Evolutionary conservation across 164 flowering plant species (phyloP), one percentile per base, ranked within the genome.

Genomic region (Aristolochia contorta): DNA sequence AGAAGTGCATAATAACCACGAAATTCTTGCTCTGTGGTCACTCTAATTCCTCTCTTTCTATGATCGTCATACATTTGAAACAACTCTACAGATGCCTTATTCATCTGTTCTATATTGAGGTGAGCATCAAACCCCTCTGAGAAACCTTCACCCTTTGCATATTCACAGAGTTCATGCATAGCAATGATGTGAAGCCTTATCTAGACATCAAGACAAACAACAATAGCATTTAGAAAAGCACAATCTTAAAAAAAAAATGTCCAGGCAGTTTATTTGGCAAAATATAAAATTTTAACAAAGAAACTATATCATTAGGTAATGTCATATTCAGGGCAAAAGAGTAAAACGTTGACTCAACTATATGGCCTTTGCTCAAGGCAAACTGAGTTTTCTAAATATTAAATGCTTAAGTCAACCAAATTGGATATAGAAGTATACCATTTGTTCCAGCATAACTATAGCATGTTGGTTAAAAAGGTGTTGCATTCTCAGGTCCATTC

Each of bases 41-140:
- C 64, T 73, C 61, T 57, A 25, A 74, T 75, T 69, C 96, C 99
- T 60, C 77, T 94, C 75, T 91, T 94, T 75, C 93, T 78, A 75
- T 94, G 96, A 67, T 94, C 97, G 71, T 94, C 96, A 69, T 94
- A 94, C 81, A 94, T 61, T 70, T 94, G 96, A 69, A 94, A 94
- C 70, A 94, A 73, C 54, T 94, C 99, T 58, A 89, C 99, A 10
- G 97, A 89, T 56, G 97, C 80, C 76, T 94, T 91, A 77, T 94
- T 91, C 99, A 94, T 94, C 75, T 94, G 97, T 69, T 94, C 99
- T 69, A 94, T 94, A 72, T 91, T 94, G 57, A 94, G 93, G 69
- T 94, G 99, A 8, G 99, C 96, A 83, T 94, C 99, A 74, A 94
- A 94, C 30, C 97, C 99, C 79, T 91, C 97, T 14, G 93, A 78